Evolutionary conservation across 1,284 basidiomycete species (phyloP).

Genomic region (Wallemia mellicola): DNA sequence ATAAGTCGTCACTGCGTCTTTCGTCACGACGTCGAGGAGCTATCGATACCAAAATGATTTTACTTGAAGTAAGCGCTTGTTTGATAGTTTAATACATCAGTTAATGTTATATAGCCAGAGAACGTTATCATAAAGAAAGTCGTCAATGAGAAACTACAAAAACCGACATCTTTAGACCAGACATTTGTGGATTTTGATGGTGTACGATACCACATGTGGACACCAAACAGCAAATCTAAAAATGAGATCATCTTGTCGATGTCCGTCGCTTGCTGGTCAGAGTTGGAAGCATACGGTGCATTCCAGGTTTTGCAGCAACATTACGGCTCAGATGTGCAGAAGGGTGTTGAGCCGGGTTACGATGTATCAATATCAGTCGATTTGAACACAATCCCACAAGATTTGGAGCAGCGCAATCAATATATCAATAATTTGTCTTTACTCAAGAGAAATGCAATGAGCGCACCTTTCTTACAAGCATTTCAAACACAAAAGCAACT

Average conservation of each 20-base stretch:
- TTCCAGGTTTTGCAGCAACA: conserved; percentile 48
- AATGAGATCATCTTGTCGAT: conserved; percentile 53
- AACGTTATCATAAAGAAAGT: conserved; percentile 81
- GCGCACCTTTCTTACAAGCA: conserved; percentile 74
- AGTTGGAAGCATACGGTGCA: conserved; percentile 67
- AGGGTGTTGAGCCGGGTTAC: conserved; percentile 48
- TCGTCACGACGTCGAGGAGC: too few species aligned
- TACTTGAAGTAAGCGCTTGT: conserved; percentile 28
- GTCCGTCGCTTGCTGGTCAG: conserved; percentile 89
- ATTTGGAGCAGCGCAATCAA: conserved; percentile 44
- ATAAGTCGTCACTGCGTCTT: too few species aligned
- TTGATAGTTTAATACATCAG: neutral
- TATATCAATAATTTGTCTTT: conserved; percentile 57
- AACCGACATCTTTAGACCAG: conserved; percentile 74
- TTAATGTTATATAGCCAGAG: conserved; percentile 27
- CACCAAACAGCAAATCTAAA: conserved; percentile 48
- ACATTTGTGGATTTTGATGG: conserved; percentile 95
- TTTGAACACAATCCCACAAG: conserved; percentile 47
- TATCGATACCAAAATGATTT: too few species aligned
- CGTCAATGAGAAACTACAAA: conserved; percentile 57
- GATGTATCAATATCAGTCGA: conserved; percentile 67
- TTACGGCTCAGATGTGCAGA: conserved; percentile 41
- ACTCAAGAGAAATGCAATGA: conserved; percentile 76
- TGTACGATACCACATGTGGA: conserved; percentile 75
- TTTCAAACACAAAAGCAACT: conserved; percentile 65